Conservation (phyloP, 768 basidiomycete species). For the Boletus bicolor region DNA sequence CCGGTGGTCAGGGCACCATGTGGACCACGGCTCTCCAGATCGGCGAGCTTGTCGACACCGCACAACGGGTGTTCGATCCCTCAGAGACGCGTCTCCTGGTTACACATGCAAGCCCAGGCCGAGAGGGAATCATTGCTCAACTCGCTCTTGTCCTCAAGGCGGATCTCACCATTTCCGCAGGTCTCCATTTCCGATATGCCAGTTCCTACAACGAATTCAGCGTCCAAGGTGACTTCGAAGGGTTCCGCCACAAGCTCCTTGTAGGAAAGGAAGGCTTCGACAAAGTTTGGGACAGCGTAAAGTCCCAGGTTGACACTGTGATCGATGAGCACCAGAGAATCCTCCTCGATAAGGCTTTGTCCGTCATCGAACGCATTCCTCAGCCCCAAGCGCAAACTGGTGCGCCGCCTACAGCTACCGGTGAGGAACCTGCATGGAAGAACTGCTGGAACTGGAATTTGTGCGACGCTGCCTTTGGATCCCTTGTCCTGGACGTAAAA, state of each 20-base stretch:
- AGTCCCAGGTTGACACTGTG: slow-evolving; percentile 83
- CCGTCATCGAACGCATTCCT: slow-evolving; percentile 80
- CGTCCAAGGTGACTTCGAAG: slow-evolving; percentile 85
- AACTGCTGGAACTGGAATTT: slow-evolving; percentile 99
- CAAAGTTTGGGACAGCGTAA: slow-evolving; percentile 94
- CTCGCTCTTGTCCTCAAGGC: slow-evolving; percentile 89
- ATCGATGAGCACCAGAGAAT: slow-evolving; percentile 89
- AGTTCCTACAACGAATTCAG: slow-evolving; percentile 96
- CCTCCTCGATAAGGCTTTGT: slow-evolving; percentile 84
- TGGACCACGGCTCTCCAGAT: slow-evolving; percentile 98
- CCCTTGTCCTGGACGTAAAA: slow-evolving; percentile 81
- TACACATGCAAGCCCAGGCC: slow-evolving; percentile 87
- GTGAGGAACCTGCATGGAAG: slow-evolving; percentile 95
- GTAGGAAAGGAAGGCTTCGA: slow-evolving; percentile 80
- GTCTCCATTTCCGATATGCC: slow-evolving; percentile 96
- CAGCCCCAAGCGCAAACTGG: slow-evolving; percentile 39
- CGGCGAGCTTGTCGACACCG: slow-evolving; percentile 96
- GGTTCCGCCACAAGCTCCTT: slow-evolving; percentile 76
- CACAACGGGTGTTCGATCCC: slow-evolving; percentile 88
- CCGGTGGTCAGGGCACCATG: slow-evolving; percentile 97
- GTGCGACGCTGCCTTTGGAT: slow-evolving; percentile 92
- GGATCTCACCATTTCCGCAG: slow-evolving; percentile 90
- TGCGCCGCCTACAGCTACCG: slow-evolving; percentile 45
- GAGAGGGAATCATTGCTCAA: slow-evolving; percentile 90
- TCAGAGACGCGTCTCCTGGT: slow-evolving; percentile 93